Conservation (phyloP, 1,284 basidiomycete species). For the Xanthoconium separans region DNA sequence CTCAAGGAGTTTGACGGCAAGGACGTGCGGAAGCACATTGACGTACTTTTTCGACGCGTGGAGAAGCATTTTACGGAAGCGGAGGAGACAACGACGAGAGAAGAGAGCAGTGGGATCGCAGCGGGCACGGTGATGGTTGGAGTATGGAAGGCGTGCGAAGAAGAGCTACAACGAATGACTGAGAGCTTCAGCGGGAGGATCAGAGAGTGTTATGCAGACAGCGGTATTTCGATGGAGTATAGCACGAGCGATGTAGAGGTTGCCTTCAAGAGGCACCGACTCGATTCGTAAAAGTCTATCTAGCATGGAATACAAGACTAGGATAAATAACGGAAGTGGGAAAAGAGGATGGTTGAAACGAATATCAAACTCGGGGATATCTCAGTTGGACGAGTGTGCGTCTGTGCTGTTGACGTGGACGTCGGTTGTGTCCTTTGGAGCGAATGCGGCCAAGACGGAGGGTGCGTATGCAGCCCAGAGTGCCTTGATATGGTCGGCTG, state of each 20-base stretch:
- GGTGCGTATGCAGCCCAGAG: slow-evolving; percentile 41
- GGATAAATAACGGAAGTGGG: background rate
- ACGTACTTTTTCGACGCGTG: slow-evolving; percentile 86
- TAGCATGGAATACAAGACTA: slow-evolving; percentile 6
- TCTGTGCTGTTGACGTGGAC: slow-evolving; percentile 8
- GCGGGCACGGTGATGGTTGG: slow-evolving; percentile 72
- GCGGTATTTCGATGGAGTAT: slow-evolving; percentile 73
- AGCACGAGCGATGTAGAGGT: slow-evolving; percentile 72
- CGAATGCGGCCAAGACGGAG: slow-evolving; percentile 29
- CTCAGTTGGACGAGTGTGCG: slow-evolving; percentile 14
- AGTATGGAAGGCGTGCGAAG: slow-evolving; percentile 88
- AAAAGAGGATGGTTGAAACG: background rate
- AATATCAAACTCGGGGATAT: background rate
- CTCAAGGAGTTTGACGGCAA: slow-evolving; percentile 86
- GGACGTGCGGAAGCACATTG: slow-evolving; percentile 85
- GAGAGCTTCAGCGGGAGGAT: slow-evolving; percentile 70
- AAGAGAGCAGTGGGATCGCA: slow-evolving; percentile 55
- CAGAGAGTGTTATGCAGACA: slow-evolving; percentile 74
- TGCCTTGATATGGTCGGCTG: slow-evolving; percentile 33
- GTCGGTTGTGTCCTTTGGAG: slow-evolving; percentile 14
- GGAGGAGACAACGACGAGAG: slow-evolving; percentile 61
- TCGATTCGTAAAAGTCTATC: slow-evolving; percentile 37
- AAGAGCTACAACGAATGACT: slow-evolving; percentile 73
- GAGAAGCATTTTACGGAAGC: slow-evolving; percentile 94
- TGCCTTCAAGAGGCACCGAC: slow-evolving; percentile 69